A percentile compares a stretch with the other conserved stretches of the same genome.
phyloP scores from a whole-genome alignment of 495 filamentous ascomycete genomes.

The Podospora conica region DNA sequence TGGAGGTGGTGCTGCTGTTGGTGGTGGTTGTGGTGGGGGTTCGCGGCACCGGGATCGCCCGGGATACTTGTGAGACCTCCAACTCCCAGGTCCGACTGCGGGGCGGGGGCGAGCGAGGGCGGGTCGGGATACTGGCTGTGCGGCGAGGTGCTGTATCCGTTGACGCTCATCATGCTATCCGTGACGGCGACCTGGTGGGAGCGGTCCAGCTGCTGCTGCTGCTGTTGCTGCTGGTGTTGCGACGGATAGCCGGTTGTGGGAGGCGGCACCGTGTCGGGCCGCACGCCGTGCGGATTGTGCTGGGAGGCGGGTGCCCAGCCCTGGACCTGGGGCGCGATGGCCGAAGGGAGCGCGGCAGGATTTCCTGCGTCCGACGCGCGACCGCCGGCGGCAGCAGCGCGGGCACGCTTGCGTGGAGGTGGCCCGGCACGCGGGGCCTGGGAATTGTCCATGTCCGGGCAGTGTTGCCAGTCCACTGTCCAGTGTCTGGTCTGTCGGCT shows the following conservation, averaged over 20 bases:
- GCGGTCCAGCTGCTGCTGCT: slow-evolving; percentile 21
- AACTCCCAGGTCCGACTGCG: slow-evolving; percentile 23
- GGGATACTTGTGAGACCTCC: slow-evolving; percentile 22
- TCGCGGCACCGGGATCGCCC: slow-evolving; percentile 13
- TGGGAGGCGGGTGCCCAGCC: slow-evolving; percentile 15
- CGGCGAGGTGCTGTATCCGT: slow-evolving; percentile 25
- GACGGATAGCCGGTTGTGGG: slow-evolving; percentile 24
- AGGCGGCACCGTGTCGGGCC: slow-evolving; percentile 27
- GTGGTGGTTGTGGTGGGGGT: slow-evolving; percentile 18
- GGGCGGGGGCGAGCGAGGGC: slow-evolving; percentile 19
- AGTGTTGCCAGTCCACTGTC: background rate
- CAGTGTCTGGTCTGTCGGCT: too few relatives aligned
- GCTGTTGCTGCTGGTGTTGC: slow-evolving; percentile 8
- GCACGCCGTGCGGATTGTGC: slow-evolving; percentile 22
- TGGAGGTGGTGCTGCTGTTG: slow-evolving; percentile 20
- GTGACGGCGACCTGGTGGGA: slow-evolving; percentile 28
- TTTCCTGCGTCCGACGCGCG: slow-evolving; percentile 26
- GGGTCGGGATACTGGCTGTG: slow-evolving; percentile 29
- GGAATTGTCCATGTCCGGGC: slow-evolving; percentile 5
- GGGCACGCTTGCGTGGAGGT: slow-evolving; percentile 26
- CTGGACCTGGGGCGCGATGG: slow-evolving; percentile 17
- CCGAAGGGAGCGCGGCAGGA: slow-evolving; percentile 15
- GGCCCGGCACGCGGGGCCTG: slow-evolving; percentile 21
- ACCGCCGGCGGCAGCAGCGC: background rate
- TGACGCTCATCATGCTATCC: slow-evolving; percentile 30